A percentile compares a stretch with the other conserved stretches of the same genome.
Conservation (phyloP, 106 monocot genomes). For the Alisma plantagoaquatica region DNA sequence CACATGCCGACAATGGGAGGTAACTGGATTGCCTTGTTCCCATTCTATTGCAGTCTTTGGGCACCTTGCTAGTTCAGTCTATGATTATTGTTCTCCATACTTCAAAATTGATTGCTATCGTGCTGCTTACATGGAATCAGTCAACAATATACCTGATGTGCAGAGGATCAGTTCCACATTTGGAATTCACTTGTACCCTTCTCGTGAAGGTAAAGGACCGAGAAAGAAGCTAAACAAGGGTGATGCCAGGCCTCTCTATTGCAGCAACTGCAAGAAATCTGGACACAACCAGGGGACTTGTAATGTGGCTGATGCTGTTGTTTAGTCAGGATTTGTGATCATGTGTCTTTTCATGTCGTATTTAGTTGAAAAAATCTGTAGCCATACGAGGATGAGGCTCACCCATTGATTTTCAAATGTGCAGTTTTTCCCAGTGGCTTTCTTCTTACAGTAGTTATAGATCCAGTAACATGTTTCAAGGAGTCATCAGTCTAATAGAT, state of each 20-base stretch:
- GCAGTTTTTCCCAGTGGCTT: too few relatives aligned
- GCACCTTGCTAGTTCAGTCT: slow-evolving; percentile 32
- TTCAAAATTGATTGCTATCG: slow-evolving; percentile 44
- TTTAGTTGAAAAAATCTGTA: too few relatives aligned
- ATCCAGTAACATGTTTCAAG: too few relatives aligned
- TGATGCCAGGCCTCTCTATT: slow-evolving; percentile 50
- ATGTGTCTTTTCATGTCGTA: too few relatives aligned
- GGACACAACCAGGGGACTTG: slow-evolving; percentile 92
- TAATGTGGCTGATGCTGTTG: too few relatives aligned
- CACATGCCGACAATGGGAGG: slow-evolving; percentile 72
- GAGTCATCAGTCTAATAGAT: too few relatives aligned
- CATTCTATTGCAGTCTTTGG: slow-evolving; percentile 65
- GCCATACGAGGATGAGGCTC: too few relatives aligned
- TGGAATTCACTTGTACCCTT: slow-evolving; percentile 23
- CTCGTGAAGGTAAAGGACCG: slow-evolving; percentile 17
- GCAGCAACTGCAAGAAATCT: slow-evolving; percentile 61
- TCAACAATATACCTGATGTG: slow-evolving; percentile 62
- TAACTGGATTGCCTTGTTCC: slow-evolving; percentile 60
- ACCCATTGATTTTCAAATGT: too few relatives aligned
- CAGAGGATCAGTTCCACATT: slow-evolving; percentile 33
- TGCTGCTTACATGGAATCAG: slow-evolving; percentile 28
- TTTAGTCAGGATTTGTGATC: too few relatives aligned
- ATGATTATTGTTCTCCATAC: slow-evolving; percentile 59
- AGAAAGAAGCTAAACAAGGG: slow-evolving; percentile 47
- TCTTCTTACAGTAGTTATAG: too few relatives aligned